Evolutionary conservation across 164 flowering plant species (phyloP), one percentile per base, ranked within the genome.

Genomic region (grape (Vitis vinifera)): DNA sequence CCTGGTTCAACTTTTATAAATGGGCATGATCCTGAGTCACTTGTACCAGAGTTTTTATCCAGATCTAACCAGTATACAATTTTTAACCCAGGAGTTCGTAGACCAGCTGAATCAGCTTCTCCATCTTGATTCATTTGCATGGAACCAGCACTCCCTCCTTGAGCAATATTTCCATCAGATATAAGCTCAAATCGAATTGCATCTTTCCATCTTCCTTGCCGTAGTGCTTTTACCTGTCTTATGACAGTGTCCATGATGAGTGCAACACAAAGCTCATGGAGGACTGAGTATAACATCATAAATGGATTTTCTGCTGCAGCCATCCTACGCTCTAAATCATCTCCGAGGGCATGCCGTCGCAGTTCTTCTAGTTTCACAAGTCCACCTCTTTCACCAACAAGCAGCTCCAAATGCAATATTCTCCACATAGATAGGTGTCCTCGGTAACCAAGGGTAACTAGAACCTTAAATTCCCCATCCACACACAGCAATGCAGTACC

Each of bases 301-400:
- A 96, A 96, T 55, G 99, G 99, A 70, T 87, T 86, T 19, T 89
- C 97, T 53, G 95, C 82, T 30, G 86, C 90, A 70, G 97, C 88
- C 99, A 96, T 96, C 80, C 98, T 80, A 48, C 98, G 97, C 82
- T 96, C 98, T 62, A 96, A 75, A 76, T 96, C 98, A 85, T 93
- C 98, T 55, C 98, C 98, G 70, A 96, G 89, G 70, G 69, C 83
- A 86, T 88, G 88, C 56, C 98, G 81, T 16, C 91, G 83, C 64
- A 67, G 62, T 75, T 87, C 91, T 78, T 96, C 99, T 71, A 96
- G 81, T 79, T 87, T 93, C 65, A 91, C 87, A 55, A 61, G 87
- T 47, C 95, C 95, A 82, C 82, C 85, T 79, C 76, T 87, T 84
- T 93, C 98, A 71, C 99, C 99, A 68, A 96, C 95, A 68, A 96